Conservation (phyloP, 1,284 basidiomycete species). For the Cystobasidiaceae sp. region DNA sequence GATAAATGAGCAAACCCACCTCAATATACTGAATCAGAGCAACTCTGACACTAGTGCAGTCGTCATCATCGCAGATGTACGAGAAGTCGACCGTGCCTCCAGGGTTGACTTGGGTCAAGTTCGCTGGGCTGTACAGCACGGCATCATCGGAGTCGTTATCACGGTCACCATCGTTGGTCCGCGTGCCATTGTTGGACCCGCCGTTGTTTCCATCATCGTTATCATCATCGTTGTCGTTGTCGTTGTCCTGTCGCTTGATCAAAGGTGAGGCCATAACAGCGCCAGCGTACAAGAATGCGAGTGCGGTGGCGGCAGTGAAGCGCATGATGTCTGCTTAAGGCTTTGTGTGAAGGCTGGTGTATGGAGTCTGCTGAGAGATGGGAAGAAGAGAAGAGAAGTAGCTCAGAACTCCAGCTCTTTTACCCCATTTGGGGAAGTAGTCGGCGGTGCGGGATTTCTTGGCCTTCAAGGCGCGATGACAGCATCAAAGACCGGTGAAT, state of each 20-base stretch:
- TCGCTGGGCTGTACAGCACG: slow-evolving; percentile 6
- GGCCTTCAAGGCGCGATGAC: too few relatives aligned
- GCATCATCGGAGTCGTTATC: slow-evolving; percentile 6
- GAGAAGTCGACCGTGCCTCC: slow-evolving; percentile 18
- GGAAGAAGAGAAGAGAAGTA: not conserved
- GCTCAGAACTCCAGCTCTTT: too few relatives aligned
- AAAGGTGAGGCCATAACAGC: not conserved
- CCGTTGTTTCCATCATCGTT: too few relatives aligned
- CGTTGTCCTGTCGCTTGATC: not conserved
- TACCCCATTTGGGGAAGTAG: too few relatives aligned
- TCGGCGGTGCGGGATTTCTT: too few relatives aligned
- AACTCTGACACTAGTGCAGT: not conserved
- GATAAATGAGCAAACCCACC: not conserved
- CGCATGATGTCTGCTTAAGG: too few relatives aligned
- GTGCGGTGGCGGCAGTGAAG: not conserved
- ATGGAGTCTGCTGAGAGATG: not conserved
- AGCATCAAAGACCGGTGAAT: too few relatives aligned
- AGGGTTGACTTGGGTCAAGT: not conserved
- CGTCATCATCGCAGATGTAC: slow-evolving; percentile 12
- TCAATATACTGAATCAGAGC: slow-evolving; percentile 21
- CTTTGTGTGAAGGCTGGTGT: not conserved
- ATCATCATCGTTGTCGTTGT: not conserved
- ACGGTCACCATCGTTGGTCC: not conserved
- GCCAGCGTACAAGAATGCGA: not conserved
- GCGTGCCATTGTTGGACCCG: not conserved